A percentile compares a stretch with the other conserved stretches of the same genome.
phyloP scores from a whole-genome alignment of 1,139 yeast species.

The Cylindricascospora bacillispora region DNA sequence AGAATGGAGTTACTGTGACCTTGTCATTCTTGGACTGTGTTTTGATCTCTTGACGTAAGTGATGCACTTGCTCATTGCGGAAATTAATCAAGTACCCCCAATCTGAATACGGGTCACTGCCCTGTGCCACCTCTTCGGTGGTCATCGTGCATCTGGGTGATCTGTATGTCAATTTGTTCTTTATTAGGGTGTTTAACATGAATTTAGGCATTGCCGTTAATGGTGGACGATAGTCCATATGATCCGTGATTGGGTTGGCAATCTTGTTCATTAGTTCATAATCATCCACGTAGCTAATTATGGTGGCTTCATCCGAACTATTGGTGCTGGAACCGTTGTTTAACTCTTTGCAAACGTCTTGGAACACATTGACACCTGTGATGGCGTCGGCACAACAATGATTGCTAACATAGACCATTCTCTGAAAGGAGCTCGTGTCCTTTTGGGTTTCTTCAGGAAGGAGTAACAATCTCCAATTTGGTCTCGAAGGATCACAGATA shows the following conservation, averaged over 20 bases:
- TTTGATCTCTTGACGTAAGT: conserved; percentile 8
- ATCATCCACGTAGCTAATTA: conserved; percentile 11
- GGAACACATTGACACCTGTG: conserved; percentile 14
- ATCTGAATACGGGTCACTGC: conserved; percentile 5
- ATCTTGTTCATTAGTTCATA: conserved; percentile 5
- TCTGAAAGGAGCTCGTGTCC: conserved; percentile 1
- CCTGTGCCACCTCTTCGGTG: conserved; percentile 2
- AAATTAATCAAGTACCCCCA: conserved; percentile 5
- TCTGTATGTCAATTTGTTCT: conserved; percentile 7
- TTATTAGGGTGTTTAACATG: conserved; percentile 7
- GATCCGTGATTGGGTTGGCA: conserved; percentile 14
- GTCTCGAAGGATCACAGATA: conserved; percentile 9
- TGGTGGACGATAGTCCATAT: conserved; percentile 12
- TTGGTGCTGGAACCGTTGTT: conserved; percentile 1
- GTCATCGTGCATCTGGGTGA: conserved; percentile 8
- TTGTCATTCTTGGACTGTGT: conserved; percentile 5
- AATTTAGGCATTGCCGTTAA: conserved; percentile 7
- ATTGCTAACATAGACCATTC: conserved; percentile 14
- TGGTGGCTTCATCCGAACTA: conserved; percentile 1
- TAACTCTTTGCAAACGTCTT: conserved; percentile 10
- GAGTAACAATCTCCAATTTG: conserved; percentile 17
- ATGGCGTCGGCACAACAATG: conserved; percentile 18
- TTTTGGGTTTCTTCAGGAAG: conserved; percentile 5
- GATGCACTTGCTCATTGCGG: conserved; percentile 5
- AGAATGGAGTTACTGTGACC: conserved; percentile 18